These are phyloP conservation scores for Microdochium paspali DNA, from an alignment of 2,329 filamentous ascomycete species.

Conservation along the genomic window DNA sequence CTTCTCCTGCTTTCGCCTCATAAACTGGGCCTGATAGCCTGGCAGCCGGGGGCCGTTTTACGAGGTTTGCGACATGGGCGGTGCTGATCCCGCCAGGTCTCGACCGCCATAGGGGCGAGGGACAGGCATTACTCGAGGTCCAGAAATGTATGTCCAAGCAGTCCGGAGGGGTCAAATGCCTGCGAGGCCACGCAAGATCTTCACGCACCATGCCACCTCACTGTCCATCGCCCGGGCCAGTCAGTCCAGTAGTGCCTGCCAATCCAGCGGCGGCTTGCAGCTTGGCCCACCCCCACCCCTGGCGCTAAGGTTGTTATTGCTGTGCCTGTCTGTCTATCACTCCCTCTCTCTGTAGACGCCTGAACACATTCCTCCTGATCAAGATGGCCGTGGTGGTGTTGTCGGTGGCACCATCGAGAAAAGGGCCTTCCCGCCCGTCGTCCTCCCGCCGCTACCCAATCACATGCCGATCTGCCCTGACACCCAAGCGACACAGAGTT, in stretches of 20 bases:
- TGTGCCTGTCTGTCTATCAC: too few relatives aligned
- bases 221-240: neutral
- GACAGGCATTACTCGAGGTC: neutral
- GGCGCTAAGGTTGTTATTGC: neutral
- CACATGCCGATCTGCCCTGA: neutral
- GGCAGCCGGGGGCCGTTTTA: neutral
- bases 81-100: neutral
- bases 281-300: neutral
- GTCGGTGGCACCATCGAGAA: neutral
- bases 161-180: neutral
- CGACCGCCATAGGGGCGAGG: neutral
- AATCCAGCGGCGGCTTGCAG: neutral
- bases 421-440: neutral
- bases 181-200: neutral
- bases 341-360: too few relatives aligned
- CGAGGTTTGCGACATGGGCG: neutral
- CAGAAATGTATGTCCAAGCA: neutral
- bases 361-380: neutral
- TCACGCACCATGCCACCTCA: neutral
- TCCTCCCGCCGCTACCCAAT: neutral
- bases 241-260: neutral
- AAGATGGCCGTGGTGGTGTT: neutral
- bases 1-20: neutral
- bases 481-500: neutral
- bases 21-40: neutral